These are phyloP conservation scores for Boletus pseudopeckii DNA, from an alignment of 768 basidiomycete genomes.

Conservation along the genomic window DNA sequence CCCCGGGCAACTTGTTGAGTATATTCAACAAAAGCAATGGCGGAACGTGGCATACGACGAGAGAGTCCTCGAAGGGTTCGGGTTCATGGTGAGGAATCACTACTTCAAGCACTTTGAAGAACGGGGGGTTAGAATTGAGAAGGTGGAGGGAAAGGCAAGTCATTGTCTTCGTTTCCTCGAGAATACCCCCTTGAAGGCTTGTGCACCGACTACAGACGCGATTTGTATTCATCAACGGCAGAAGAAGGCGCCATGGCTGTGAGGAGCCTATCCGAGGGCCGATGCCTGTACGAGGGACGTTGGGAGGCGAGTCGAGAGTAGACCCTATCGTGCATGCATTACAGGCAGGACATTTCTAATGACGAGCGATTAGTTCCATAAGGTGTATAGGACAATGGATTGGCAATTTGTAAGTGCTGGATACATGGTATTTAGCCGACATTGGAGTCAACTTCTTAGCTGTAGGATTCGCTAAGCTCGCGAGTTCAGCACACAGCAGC, in stretches of 20 bases:
- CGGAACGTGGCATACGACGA: slow-evolving; percentile 32
- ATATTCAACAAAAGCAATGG: slow-evolving; percentile 36
- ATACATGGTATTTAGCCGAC: not conserved
- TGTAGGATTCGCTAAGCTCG: not conserved
- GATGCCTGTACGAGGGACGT: slow-evolving; percentile 21
- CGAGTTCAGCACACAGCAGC: not conserved
- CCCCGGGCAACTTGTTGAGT: slow-evolving; percentile 12
- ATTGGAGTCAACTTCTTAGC: not conserved
- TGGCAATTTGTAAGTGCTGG: not conserved
- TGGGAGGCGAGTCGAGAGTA: slow-evolving; percentile 25
- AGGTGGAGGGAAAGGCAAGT: slow-evolving; percentile 20
- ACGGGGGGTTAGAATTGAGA: slow-evolving; percentile 15
- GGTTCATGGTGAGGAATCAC: slow-evolving; percentile 24
- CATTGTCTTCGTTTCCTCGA: not conserved
- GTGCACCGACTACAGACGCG: slow-evolving; percentile 8
- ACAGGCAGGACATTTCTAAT: slow-evolving; percentile 2
- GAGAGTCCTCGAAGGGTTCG: slow-evolving; percentile 22
- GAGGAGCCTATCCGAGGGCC: slow-evolving; percentile 16
- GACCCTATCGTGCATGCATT: slow-evolving; percentile 23
- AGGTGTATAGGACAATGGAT: not conserved
- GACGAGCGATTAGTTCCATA: not conserved
- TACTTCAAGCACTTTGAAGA: slow-evolving; percentile 24
- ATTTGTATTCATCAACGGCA: slow-evolving; percentile 6
- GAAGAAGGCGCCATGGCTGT: not conserved
- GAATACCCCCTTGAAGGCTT: not conserved